Evolutionary conservation across 371 early-diverging fungal genomes (phyloP), one percentile per base, ranked within the genome.

Genomic region (Batrachochytrium dendrobatidis): DNA sequence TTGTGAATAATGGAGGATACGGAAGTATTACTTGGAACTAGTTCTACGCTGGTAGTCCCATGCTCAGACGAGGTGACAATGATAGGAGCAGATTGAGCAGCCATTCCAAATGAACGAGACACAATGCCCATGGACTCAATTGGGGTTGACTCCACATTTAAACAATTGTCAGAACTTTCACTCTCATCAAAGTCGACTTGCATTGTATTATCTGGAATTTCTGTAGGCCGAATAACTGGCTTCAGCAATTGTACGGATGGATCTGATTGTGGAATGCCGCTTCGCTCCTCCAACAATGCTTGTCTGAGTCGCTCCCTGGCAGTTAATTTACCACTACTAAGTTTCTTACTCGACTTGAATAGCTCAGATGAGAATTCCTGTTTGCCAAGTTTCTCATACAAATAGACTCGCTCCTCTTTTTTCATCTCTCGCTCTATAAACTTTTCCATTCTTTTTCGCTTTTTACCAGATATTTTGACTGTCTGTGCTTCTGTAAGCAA

Each of bases 391-490:
- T 94, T 89, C 53, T 88, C 85, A 44, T 94, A 65, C 28, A 95
- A 71, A 18, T 79, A 83, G 1, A 80, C 86, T 34, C 92, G 79
- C 46, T 90, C 87, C 59, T 95, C 95, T 77, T 95, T 96, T 70
- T 94, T 94, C 67, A 94, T 66, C 71, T 95, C 92, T 79, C 60
- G 4, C 32, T 56, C 58, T 24, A 76, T 71, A 33, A 73, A 76
- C 61, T 76, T 76, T 56, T 72, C 76, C 35, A 76, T 64, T 18
- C 76, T 53, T 46, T 76, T 72, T 53, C 65, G 55, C 57, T 76
- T 76, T 60, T 76, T 72, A 3, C 71, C 63, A 10, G 73, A 59
- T 17, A 75, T 31, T 44, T 68, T 67, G 18, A 66, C 75, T 26
- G 64, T 60, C 15, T 67, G 73, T 31, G 28, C 35, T 63, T 68